Conservation (phyloP, 306 rosid genomes). For the Cicer pinnatifidum region DNA sequence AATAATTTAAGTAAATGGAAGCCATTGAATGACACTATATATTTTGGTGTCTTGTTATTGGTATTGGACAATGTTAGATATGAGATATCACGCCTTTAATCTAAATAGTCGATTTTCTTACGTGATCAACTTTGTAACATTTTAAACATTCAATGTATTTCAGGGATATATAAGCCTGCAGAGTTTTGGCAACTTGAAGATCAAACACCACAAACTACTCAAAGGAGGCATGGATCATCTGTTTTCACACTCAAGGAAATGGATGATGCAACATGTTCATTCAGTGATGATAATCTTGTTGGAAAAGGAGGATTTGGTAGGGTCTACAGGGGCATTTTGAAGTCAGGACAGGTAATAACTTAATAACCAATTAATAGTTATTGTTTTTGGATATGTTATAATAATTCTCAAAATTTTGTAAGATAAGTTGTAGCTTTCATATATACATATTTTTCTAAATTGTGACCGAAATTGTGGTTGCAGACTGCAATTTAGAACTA, state of each 20-base stretch:
- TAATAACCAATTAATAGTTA: conserved; percentile 5
- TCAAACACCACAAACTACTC: conserved; percentile 56
- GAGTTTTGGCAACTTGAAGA: conserved; percentile 84
- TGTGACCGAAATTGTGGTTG: background rate
- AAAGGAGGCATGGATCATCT: conserved; percentile 70
- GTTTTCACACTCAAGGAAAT: conserved; percentile 82
- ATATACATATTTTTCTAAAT: conserved; percentile 13
- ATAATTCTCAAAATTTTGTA: conserved; percentile 25
- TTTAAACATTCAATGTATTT: background rate
- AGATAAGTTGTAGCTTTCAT: conserved; percentile 1
- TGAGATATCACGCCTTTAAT: too few relatives aligned
- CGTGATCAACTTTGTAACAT: conserved; percentile 19
- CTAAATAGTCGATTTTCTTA: too few relatives aligned
- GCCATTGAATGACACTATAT: too few relatives aligned
- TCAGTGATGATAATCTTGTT: conserved; percentile 75
- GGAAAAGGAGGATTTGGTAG: conserved; percentile 95
- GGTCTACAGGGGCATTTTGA: conserved; percentile 73
- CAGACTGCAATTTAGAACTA: too few relatives aligned
- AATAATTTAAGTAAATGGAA: too few relatives aligned
- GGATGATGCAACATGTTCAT: conserved; percentile 86
- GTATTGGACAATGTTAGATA: too few relatives aligned
- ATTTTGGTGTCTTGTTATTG: too few relatives aligned
- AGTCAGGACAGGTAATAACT: conserved; percentile 75
- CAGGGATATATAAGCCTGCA: conserved; percentile 78
- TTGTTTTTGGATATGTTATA: background rate